Evolutionary conservation across 208 protist genomes (phyloP), one percentile per base, ranked within the genome.

Genomic region (Acanthamoeba culbertsoni): DNA sequence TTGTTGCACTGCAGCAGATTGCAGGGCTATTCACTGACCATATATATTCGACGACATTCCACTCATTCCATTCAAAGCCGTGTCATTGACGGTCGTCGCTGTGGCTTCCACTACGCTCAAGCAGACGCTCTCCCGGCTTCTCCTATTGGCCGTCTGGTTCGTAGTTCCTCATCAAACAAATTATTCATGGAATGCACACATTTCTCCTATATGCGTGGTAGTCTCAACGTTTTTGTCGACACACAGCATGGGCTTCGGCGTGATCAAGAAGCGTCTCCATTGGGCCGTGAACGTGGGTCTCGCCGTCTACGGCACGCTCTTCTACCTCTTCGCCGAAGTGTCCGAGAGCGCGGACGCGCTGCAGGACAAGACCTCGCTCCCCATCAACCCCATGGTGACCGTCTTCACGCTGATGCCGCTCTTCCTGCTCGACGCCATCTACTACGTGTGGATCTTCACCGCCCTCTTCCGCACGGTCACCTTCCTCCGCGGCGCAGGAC

Each of bases 71-170:
- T 68, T 46, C 40, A 68, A 20, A 89, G 79, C 79, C 16, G 37
- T 89, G 31, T 8, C 51, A 12, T 23, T 89, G 79, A 68, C 55
- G 2, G 79, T 89, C 20, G 28, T 65, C 33, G 79, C 51, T 35
- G 79, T 89, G 46, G 55, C 79, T 12, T 28, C 55, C 8, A 89
- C 46, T 31, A 65, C 79, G 12, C 55, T 89, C 37, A 89, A 89
- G 79, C 79, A 65, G 40, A 89, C 79, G 5, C 28, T 89, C 5
- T n/a, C 79, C 7, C 46, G 79, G 16, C 31, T 89, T 10, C 79
- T 89, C 51, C 79, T 89, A 31, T 35, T 89, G 7, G 79, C 79
- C 79, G 79, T 89, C n/a, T 89, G 79, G 79, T 89, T 26, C 20
- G 79, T 89, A 51, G 79, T 89, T 26, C 20, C 48, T 62, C 37